phyloP scores from a whole-genome alignment of 257 asterid genomes.

The Solanum peruvianum region DNA sequence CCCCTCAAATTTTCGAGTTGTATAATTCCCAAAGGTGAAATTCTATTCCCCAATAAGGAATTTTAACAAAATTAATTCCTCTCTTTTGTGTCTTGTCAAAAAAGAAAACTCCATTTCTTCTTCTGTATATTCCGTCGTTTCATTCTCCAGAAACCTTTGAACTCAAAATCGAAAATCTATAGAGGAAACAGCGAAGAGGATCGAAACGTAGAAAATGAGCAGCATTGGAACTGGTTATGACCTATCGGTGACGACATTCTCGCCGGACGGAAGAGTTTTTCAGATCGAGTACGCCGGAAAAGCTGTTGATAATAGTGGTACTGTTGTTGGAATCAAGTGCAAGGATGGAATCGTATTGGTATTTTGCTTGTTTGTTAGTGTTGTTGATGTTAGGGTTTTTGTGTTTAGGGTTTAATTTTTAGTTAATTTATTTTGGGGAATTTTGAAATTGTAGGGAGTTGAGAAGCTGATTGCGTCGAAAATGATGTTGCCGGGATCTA shows the following conservation, averaged over 20 bases:
- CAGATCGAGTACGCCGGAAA: constrained; percentile 97
- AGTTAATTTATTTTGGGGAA: background rate
- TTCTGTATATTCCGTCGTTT: background rate
- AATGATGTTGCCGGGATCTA: constrained; percentile 90
- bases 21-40: too few species aligned
- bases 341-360: constrained; percentile 90
- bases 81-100: constrained; percentile 19
- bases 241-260: constrained; percentile 89
- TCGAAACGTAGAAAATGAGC: constrained; percentile 35
- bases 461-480: constrained; percentile 86
- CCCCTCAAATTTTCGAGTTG: background rate
- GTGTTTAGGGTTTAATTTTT: background rate
- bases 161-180: background rate
- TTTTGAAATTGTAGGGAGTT: constrained; percentile 45
- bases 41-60: background rate
- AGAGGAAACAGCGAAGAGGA: background rate
- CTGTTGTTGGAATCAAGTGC: constrained; percentile 87
- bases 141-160: background rate
- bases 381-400: constrained; percentile 7
- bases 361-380: background rate
- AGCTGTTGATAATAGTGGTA: constrained; percentile 91
- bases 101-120: constrained; percentile 25
- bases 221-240: constrained; percentile 96
- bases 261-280: constrained; percentile 93
- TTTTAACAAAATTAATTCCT: background rate